Base-by-base conservation (phyloP, 2,329 filamentous ascomycete genomes). In the Ceratocystis cubensis region DNA sequence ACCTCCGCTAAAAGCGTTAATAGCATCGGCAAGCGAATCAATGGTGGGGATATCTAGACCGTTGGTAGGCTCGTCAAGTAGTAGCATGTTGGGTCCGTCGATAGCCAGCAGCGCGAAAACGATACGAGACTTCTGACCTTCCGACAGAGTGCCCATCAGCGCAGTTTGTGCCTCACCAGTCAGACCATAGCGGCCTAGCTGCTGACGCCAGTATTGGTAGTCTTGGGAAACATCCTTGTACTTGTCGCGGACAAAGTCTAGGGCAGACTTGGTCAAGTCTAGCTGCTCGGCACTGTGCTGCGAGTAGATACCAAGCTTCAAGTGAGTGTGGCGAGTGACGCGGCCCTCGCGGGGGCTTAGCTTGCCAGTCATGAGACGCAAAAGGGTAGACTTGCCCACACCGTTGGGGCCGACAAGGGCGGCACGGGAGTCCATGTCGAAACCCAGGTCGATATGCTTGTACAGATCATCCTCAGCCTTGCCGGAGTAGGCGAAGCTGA, bases 241-340 rank as follows among this genome's bases (percentile, higher is more conserved):
- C 82, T 93, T 96, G 80, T 97, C 93, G 70, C 94, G 89, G 70
- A 97, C 93, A 75, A 99, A 99, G 78, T 99, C 95, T 65, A 99
- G 85, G 7, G 94, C 87, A 59, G 91, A 96, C 83, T 99, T 99
- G 78, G 91, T 99, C 70, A 99, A 82, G 76, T 99, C 94, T 64
- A 99, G 89, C 81, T 97, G 94, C 78, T 99, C 94, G 66, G 94
- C 90, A 70, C 92, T 96, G 84, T 99, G 94, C 83, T 99, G 94
- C 70, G 88, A 93, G 87, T 99, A 99, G 75, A 97, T 83, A 75
- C 94, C 94, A 69, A 99, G 86, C 84, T 97, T 99, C 81, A 99
- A 84, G 80, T 99, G 94, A 66, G 94, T 97, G 82, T 99, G 95
- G 70, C 92, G 87, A 71, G 86, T 89, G 71, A 99, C 91, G 69